phyloP scores from a whole-genome alignment of 345 rosid species.

The Lagerstroemia speciosa region DNA sequence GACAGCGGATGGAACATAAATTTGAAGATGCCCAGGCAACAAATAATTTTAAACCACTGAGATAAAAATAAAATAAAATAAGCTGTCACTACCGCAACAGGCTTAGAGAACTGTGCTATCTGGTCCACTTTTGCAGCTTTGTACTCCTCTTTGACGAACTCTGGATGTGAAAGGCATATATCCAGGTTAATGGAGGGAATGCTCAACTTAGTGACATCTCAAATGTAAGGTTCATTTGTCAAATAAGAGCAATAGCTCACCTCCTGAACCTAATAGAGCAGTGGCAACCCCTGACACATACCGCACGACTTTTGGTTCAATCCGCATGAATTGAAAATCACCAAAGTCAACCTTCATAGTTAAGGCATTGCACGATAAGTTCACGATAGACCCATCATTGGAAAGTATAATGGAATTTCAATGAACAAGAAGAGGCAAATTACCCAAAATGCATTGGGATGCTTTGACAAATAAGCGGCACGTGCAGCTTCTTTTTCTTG shows the following conservation, averaged over 20 bases:
- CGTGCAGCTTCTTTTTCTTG: slow-evolving; percentile 54
- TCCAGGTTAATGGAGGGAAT: neutral
- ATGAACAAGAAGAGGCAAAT: slow-evolving; percentile 10
- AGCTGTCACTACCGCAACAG: slow-evolving; percentile 57
- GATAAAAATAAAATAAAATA: neutral
- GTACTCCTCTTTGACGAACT: slow-evolving; percentile 65
- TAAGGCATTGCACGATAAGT: slow-evolving; percentile 8
- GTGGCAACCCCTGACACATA: slow-evolving; percentile 90
- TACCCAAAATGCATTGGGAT: slow-evolving; percentile 96
- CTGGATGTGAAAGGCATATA: slow-evolving; percentile 23
- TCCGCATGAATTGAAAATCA: slow-evolving; percentile 76
- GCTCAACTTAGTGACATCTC: neutral
- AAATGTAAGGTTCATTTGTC: neutral
- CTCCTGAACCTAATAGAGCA: slow-evolving; percentile 92
- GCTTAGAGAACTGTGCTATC: slow-evolving; percentile 70
- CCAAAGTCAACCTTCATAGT: slow-evolving; percentile 86
- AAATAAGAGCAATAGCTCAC: slow-evolving; percentile 23
- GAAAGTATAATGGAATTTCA: neutral
- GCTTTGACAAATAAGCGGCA: slow-evolving; percentile 72
- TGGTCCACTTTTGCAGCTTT: slow-evolving; percentile 76
- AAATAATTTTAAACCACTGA: neutral
- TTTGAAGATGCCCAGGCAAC: neutral
- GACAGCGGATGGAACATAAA: neutral
- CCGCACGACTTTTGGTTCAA: slow-evolving; percentile 72
- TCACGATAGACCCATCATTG: neutral